A percentile compares a stretch with the other conserved stretches of the same genome.
phyloP scores from a whole-genome alignment of 306 rosid genomes.

The Pyrus communis region DNA sequence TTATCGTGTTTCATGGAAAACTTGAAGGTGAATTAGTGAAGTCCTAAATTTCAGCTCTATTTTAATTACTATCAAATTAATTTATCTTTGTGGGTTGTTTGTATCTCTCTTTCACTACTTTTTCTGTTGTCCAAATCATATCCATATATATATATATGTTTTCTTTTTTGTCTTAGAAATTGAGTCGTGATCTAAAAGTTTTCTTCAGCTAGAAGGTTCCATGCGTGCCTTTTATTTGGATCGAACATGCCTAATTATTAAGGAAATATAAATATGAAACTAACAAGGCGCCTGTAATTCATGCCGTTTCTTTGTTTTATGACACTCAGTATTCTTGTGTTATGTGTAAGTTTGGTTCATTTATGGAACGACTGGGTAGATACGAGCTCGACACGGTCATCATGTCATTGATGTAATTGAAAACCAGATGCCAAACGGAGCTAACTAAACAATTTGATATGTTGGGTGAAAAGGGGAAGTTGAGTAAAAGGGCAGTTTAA shows the following conservation, averaged over 20 bases:
- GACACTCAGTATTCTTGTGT: not conserved
- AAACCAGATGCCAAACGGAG: not conserved
- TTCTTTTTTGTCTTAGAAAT: not conserved
- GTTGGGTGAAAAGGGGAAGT: not conserved
- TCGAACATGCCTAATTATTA: too few species aligned
- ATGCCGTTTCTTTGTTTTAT: not conserved
- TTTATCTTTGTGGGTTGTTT: not conserved
- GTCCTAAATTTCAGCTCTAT: not conserved
- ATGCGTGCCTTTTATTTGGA: too few species aligned
- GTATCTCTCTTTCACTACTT: not conserved
- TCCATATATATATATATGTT: not conserved
- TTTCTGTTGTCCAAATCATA: not conserved
- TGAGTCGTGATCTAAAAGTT: too few species aligned
- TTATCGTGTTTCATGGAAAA: too few species aligned
- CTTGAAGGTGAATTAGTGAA: not conserved
- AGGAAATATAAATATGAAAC: not conserved
- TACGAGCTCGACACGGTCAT: not conserved
- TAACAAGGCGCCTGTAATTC: not conserved
- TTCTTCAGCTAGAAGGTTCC: too few species aligned
- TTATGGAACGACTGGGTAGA: not conserved
- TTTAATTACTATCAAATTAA: not conserved
- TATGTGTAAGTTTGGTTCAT: not conserved
- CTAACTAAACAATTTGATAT: not conserved
- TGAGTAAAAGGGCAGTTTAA: too few species aligned
- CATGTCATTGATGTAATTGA: not conserved